Evolutionary conservation across 768 basidiomycete genomes (phyloP), one percentile per base, ranked within the genome.

Genomic region (Suillus ampliporus): DNA sequence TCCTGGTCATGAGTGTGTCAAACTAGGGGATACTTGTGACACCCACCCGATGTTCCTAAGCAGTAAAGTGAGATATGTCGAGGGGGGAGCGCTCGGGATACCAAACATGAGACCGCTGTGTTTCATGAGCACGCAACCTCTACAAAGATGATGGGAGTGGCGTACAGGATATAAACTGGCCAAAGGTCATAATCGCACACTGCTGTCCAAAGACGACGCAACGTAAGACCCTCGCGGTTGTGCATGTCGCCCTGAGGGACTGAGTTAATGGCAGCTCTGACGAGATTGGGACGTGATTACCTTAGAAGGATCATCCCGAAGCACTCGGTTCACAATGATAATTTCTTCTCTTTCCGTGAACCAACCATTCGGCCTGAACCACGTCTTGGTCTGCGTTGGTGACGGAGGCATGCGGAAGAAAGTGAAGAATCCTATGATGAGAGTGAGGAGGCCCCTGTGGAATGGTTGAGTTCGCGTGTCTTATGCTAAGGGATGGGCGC

Each of bases 271-370:
- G 3, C 59, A 57, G 17, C 23, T 31, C 28, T 50, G 19, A 19
- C 21, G 21, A 47, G 53, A 7, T 21, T 23, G n/a, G 28, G 28
- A 19, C 10, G 17, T 15, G 2, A 65, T 2, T 21, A 80, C 84
- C 75, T 87, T 88, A 9, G 82, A 79, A 4, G 87, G 87, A 68
- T 89, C 87, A 69, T 89, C 88, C 8, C 88, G 79, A 23, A 89
- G 74, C n/a, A 89, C 77, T 14, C 86, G 80, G 34, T 83, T 81
- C 2, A 88, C 86, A 1, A 86, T 79, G 54, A 90, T 89, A 1
- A 78, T 73, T 66, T 89, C 88, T 64, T 89, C 85, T 21, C 83
- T 76, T 53, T 86, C 85, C 0, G 82, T 85, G 69, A 88, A 88
- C 87, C 87, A 89, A 0, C 87, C 85, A 43, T 84, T 83, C 0